phyloP scores from a whole-genome alignment of 176 grass and related monocot species.

The Eragrostis nindensis region DNA sequence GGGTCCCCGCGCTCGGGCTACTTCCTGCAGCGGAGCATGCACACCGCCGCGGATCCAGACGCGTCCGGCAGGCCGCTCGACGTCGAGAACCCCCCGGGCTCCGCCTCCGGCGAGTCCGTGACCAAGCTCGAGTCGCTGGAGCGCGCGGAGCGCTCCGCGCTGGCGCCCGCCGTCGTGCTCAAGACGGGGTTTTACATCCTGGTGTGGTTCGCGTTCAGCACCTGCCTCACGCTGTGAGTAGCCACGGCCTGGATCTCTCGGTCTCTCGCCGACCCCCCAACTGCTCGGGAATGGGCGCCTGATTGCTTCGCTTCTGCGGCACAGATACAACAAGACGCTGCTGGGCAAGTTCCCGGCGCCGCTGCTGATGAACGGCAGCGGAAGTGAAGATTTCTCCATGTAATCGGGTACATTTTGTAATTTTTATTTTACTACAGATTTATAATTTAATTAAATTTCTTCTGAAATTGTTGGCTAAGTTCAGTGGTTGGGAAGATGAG shows the following conservation, averaged over 20 bases:
- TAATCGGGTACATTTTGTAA: no score
- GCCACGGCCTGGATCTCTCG: slow-evolving; percentile 37
- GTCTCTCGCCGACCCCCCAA: background rate
- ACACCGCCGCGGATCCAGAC: slow-evolving; percentile 45
- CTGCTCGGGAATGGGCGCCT: background rate
- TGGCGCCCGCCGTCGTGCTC: slow-evolving; percentile 62
- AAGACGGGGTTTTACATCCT: slow-evolving; percentile 85
- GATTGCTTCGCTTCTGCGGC: background rate
- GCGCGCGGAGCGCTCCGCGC: slow-evolving; percentile 62
- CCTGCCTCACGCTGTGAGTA: slow-evolving; percentile 98
- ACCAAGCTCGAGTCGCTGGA: slow-evolving; percentile 86
- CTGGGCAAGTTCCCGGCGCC: slow-evolving; percentile 98
- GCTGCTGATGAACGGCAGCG: slow-evolving; percentile 99
- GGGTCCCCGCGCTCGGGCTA: slow-evolving; percentile 58
- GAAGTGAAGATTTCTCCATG: no score
- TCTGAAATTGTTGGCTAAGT: no score
- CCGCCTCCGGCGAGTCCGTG: slow-evolving; percentile 50
- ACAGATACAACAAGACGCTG: slow-evolving; percentile 96
- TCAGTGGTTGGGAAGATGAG: no score
- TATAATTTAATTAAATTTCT: no score
- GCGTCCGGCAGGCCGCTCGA: slow-evolving; percentile 55
- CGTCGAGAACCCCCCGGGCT: slow-evolving; percentile 58
- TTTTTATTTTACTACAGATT: no score
- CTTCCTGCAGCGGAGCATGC: slow-evolving; percentile 76
- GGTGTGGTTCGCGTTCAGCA: slow-evolving; percentile 97